phyloP scores from a whole-genome alignment of 768 basidiomycete genomes.

The Leccinellum albellum region DNA sequence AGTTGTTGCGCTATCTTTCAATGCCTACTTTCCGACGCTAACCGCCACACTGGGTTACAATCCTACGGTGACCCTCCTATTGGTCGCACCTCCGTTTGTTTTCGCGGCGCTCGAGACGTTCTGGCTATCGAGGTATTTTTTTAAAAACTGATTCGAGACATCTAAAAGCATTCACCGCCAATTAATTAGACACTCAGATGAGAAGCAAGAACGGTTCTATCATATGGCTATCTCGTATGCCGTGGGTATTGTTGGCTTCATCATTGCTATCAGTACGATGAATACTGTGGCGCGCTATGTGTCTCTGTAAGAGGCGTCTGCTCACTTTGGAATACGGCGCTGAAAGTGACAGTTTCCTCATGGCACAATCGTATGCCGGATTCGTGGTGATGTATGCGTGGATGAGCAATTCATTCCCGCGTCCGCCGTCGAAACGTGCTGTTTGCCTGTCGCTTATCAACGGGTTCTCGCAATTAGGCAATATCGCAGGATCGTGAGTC shows the following conservation, averaged over 20 bases:
- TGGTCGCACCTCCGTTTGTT: conserved; percentile 75
- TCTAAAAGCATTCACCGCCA: conserved; percentile 4
- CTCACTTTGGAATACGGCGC: conserved; percentile 3
- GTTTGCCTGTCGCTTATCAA: conserved; percentile 81
- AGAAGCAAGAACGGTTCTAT: conserved; percentile 63
- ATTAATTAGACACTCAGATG: conserved; percentile 60
- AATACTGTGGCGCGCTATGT: conserved; percentile 61
- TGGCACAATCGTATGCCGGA: conserved; percentile 70
- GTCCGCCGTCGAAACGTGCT: conserved; percentile 80
- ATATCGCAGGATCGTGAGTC: conserved; percentile 77
- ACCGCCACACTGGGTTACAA: conserved; percentile 67
- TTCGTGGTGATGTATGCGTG: conserved; percentile 61
- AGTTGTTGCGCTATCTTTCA: conserved; percentile 62
- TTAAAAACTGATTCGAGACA: background rate
- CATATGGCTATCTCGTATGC: conserved; percentile 56
- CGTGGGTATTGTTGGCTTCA: conserved; percentile 63
- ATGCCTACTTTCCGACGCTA: conserved; percentile 79
- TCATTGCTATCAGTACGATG: conserved; percentile 63
- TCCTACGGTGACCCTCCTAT: conserved; percentile 58
- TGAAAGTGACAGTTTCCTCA: conserved; percentile 54
- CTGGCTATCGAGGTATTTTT: conserved; percentile 42
- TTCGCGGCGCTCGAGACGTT: conserved; percentile 58
- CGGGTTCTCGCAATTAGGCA: conserved; percentile 78
- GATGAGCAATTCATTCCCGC: conserved; percentile 60
- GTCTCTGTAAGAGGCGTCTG: conserved; percentile 44